Conservation (phyloP, 2,329 filamentous ascomycete genomes). For the Fusarium pseudonygamai region DNA sequence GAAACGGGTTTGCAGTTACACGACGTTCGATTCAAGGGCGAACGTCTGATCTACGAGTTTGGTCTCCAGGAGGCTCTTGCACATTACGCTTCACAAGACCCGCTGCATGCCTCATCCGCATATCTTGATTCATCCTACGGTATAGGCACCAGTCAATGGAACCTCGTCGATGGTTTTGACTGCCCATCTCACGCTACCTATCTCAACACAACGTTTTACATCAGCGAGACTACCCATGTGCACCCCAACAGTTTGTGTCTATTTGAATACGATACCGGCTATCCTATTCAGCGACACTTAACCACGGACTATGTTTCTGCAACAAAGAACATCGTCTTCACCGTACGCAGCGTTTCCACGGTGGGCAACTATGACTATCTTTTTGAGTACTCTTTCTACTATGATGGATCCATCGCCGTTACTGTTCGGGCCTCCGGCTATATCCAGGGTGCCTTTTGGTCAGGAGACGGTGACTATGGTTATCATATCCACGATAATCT, state of each 20-base stretch:
- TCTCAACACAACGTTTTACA: slow-evolving; percentile 58
- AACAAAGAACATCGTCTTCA: slow-evolving; percentile 59
- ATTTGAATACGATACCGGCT: slow-evolving; percentile 62
- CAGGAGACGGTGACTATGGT: slow-evolving; percentile 59
- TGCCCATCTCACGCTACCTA: slow-evolving; percentile 62
- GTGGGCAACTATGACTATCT: slow-evolving; percentile 65
- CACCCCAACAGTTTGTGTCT: slow-evolving; percentile 64
- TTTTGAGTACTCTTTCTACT: slow-evolving; percentile 60
- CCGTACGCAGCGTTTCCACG: slow-evolving; percentile 57
- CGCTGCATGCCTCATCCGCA: slow-evolving; percentile 54
- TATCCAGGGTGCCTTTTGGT: slow-evolving; percentile 60
- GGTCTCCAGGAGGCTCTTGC: slow-evolving; percentile 64
- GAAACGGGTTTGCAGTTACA: slow-evolving; percentile 60
- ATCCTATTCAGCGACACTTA: slow-evolving; percentile 60
- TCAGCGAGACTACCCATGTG: slow-evolving; percentile 53
- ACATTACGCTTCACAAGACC: slow-evolving; percentile 61
- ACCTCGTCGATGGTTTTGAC: slow-evolving; percentile 60
- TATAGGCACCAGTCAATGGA: slow-evolving; percentile 56
- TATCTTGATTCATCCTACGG: slow-evolving; percentile 61
- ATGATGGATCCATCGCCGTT: slow-evolving; percentile 62
- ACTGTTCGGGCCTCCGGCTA: slow-evolving; percentile 64
- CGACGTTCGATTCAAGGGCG: slow-evolving; percentile 64
- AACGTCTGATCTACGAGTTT: slow-evolving; percentile 65
- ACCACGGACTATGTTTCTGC: slow-evolving; percentile 52
- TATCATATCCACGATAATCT: slow-evolving; percentile 60